Percentiles rank a stretch among this genome's conserved stretches.
Evolutionary conservation across 176 grass and related monocot species (phyloP).

Genomic region (Hyparrhenia diplandra): DNA sequence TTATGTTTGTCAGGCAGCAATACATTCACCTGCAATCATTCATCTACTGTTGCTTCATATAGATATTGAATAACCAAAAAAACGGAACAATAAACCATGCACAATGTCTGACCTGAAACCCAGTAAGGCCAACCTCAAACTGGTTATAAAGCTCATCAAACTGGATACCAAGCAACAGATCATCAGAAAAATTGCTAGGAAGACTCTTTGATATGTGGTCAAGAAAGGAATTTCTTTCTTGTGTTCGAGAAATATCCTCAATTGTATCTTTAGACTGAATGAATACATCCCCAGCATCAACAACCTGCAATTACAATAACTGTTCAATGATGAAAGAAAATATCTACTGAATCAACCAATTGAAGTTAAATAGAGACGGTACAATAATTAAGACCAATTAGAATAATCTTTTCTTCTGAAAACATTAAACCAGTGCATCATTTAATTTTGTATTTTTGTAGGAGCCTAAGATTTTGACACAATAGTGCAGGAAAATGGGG

Average conservation of each 20-base stretch:
- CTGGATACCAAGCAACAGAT: slow-evolving; percentile 37
- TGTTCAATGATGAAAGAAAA: slow-evolving; percentile 22
- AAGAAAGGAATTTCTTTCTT: slow-evolving; percentile 27
- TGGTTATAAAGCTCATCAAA: slow-evolving; percentile 71
- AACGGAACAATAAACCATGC: slow-evolving; percentile 13
- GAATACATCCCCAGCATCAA: slow-evolving; percentile 50
- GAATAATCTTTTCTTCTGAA: slow-evolving; percentile 5
- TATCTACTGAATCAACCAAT: slow-evolving; percentile 14
- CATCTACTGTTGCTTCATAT: slow-evolving; percentile 17
- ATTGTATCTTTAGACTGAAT: slow-evolving; percentile 45
- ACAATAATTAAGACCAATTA: background rate
- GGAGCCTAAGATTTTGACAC: background rate
- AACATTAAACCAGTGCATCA: background rate
- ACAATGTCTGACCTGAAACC: slow-evolving; percentile 59
- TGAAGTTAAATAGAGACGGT: background rate
- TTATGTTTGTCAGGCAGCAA: slow-evolving; percentile 37
- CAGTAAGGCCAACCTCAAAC: slow-evolving; percentile 69
- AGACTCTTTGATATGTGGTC: slow-evolving; percentile 22
- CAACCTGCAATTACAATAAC: slow-evolving; percentile 55
- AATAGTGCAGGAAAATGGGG: background rate
- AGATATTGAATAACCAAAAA: slow-evolving; percentile 34
- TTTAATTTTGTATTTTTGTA: background rate
- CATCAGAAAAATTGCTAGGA: slow-evolving; percentile 14
- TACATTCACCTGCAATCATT: slow-evolving; percentile 58
- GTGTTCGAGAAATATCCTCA: slow-evolving; percentile 32